Evolutionary conservation across 2,329 filamentous ascomycete genomes (phyloP), one percentile per base, ranked within the genome.

Genomic region (Trichoderma guizhouense): DNA sequence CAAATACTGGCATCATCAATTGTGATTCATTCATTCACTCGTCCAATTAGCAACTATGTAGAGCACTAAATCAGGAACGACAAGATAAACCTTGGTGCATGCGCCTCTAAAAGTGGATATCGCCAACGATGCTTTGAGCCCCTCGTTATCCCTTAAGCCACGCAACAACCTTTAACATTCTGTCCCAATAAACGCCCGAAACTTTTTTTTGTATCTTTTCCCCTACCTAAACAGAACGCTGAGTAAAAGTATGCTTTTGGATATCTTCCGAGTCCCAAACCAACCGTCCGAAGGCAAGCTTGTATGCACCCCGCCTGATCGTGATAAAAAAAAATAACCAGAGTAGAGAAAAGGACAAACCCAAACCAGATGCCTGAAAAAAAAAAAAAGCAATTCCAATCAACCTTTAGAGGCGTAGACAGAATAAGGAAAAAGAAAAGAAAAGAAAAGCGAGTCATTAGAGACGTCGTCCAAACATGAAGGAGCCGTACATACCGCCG

Each of bases 401-500:
- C 39, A 51, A 24, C 7, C 34, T 39, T 8, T 11, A 51, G 57
- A 62, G 30, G 8, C 9, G 30, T 26, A 69, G 21, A 60, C n/a
- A 32, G 26, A 26, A 34, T 26, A 57, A 28, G 15, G 18, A 30
- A 57, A 32, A 12, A 18, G 18, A 51, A 43, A n/a, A 43, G 15
- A 7, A 6, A 61, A 36, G 26, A 21, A 21, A 14, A 51, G 55
- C 21, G 24, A 7, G 32, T 39, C 30, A 36, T 51, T 83, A 90
- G 71, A 90, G 80, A 78, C 87, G 86, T 75, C 87, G 83, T 77
- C 87, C 87, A 81, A 90, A 90, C 88, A 90, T 90, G 77, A 87
- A 90, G 28, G 84, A 87, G 26, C 96, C 96, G 79, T 98, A 98
- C 79, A 97, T 97, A 74, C 94, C 94, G 77, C 97, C 96, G 30